Percentiles rank a stretch among this genome's conserved stretches.
Evolutionary conservation across 192 early-diverging fungal species (phyloP).

Genomic region (Linnemannia schmuckeri): DNA sequence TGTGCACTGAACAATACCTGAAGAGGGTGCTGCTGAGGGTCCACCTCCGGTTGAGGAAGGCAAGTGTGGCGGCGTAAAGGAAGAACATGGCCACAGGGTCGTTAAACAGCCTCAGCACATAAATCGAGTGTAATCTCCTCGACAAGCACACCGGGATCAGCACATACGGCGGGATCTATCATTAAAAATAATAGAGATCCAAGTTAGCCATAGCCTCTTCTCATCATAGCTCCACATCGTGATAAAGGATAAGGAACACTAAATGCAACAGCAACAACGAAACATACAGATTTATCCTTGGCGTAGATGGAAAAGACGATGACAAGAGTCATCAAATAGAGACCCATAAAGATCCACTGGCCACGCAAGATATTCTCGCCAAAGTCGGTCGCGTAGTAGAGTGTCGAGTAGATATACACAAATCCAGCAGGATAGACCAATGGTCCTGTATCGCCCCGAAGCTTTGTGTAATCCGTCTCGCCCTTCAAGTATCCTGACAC

Average conservation of each 20-base stretch:
- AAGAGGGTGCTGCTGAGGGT: slow-evolving; percentile 68
- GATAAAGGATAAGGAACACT: neutral
- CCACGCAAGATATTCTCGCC: slow-evolving; percentile 80
- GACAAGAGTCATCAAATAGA: slow-evolving; percentile 78
- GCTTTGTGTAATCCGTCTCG: slow-evolving; percentile 84
- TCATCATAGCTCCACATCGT: too few species aligned
- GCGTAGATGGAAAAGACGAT: slow-evolving; percentile 80
- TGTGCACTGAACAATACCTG: slow-evolving; percentile 63
- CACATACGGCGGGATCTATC: slow-evolving; percentile 73
- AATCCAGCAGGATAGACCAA: slow-evolving; percentile 97
- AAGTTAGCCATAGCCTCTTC: neutral
- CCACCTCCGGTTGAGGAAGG: slow-evolving; percentile 69
- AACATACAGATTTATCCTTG: slow-evolving; percentile 60
- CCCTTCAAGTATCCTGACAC: slow-evolving; percentile 82
- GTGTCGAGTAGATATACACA: slow-evolving; percentile 84
- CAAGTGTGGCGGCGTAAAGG: slow-evolving; percentile 76
- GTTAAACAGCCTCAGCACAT: slow-evolving; percentile 92
- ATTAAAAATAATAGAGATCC: slow-evolving; percentile 7
- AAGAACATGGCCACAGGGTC: slow-evolving; percentile 92
- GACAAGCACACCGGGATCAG: slow-evolving; percentile 80
- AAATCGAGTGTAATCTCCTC: slow-evolving; percentile 94
- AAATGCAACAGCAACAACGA: neutral
- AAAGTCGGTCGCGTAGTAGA: slow-evolving; percentile 76
- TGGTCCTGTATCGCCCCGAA: slow-evolving; percentile 93
- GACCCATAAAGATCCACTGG: slow-evolving; percentile 86